These are phyloP conservation scores for Colletotrichum somersetense DNA, from an alignment of 2,329 filamentous ascomycete genomes.

Conservation along the genomic window DNA sequence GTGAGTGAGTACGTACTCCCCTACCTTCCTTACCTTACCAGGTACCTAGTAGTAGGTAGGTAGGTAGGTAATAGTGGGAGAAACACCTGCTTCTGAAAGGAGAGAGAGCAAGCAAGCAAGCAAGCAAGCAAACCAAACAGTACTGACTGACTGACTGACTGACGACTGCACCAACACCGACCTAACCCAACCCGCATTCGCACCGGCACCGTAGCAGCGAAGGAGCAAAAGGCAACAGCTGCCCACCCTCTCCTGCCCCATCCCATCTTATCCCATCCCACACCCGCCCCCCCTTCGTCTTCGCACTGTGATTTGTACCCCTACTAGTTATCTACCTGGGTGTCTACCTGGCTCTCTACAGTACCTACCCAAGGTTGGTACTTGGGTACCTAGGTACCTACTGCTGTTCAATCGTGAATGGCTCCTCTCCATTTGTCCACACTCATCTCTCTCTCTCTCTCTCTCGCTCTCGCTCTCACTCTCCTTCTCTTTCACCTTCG, in stretches of 20 bases:
- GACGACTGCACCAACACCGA: too few species aligned
- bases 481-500: background rate
- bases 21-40: too few species aligned
- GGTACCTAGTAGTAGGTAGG: too few species aligned
- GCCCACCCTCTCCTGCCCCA: background rate
- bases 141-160: too few species aligned
- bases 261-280: background rate
- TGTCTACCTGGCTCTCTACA: too few species aligned
- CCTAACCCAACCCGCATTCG: background rate
- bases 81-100: background rate
- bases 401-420: background rate
- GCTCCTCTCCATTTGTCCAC: conserved; percentile 20
- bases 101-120: too few species aligned
- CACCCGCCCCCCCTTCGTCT: too few species aligned
- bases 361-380: too few species aligned
- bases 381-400: too few species aligned
- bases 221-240: background rate
- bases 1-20: background rate
- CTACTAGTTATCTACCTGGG: too few species aligned
- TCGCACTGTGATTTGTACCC: conserved; percentile 1
- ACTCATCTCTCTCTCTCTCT: background rate
- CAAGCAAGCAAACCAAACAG: too few species aligned
- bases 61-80: background rate
- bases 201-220: background rate
- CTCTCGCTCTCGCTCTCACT: background rate